Percentiles rank a stretch among this genome's conserved stretches.
Conservation (phyloP, 1,139 yeast species). For the Suhomyces bolitotheri region DNA sequence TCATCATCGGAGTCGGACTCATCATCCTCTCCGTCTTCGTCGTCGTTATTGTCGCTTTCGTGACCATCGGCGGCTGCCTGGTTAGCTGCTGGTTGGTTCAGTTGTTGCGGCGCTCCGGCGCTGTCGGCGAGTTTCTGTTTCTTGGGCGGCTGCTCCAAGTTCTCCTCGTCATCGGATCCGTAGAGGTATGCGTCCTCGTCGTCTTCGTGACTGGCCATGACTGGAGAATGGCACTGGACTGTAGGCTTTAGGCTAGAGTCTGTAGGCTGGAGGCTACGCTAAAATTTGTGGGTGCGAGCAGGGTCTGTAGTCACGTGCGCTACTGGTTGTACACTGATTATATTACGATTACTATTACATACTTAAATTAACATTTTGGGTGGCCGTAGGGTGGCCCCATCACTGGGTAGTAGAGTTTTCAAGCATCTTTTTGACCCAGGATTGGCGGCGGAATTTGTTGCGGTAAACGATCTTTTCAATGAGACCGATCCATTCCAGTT, state of each 20-base stretch:
- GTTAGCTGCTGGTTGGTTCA: too few species aligned
- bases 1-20: slow-evolving; percentile 48
- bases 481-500: slow-evolving; percentile 54
- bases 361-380: too few species aligned
- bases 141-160: slow-evolving; percentile 22
- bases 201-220: slow-evolving; percentile 37
- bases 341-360: too few species aligned
- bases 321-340: too few species aligned
- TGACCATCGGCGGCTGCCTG: slow-evolving; percentile 16
- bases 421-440: slow-evolving; percentile 65
- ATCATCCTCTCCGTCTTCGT: slow-evolving; percentile 20
- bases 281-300: too few species aligned
- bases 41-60: slow-evolving; percentile 15
- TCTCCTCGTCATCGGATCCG: slow-evolving; percentile 65
- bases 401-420: too few species aligned
- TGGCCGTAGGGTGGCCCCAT: too few species aligned
- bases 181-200: slow-evolving; percentile 86
- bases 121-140: slow-evolving; percentile 16
- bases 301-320: too few species aligned
- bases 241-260: too few species aligned
- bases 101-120: neutral
- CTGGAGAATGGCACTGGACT: too few species aligned
- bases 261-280: too few species aligned
- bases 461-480: slow-evolving; percentile 55
- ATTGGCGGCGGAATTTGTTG: slow-evolving; percentile 59